Evolutionary conservation across 2,329 filamentous ascomycete genomes (phyloP).

Genomic region (Penicillium sp.): DNA sequence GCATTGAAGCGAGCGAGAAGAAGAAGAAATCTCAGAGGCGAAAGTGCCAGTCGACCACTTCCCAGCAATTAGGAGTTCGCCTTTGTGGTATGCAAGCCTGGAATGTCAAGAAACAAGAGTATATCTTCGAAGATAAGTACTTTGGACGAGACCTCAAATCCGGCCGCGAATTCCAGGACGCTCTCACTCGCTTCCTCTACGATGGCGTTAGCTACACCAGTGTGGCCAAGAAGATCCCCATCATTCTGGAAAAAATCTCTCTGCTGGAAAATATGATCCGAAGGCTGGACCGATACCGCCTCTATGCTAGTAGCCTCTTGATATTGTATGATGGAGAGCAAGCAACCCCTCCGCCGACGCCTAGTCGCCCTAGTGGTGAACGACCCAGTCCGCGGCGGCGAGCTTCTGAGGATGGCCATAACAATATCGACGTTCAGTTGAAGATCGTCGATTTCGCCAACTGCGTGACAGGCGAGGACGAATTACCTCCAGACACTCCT

Average conservation of each 20-base stretch:
- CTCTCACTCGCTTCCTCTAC: slow-evolving; percentile 84
- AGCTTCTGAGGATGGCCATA: slow-evolving; percentile 37
- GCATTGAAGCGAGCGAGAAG: slow-evolving; percentile 84
- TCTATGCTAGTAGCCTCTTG: slow-evolving; percentile 91
- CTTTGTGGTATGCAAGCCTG: slow-evolving; percentile 96
- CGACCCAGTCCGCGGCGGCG: slow-evolving; percentile 36
- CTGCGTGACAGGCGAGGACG: slow-evolving; percentile 84
- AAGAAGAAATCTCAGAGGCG: slow-evolving; percentile 90
- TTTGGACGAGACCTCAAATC: slow-evolving; percentile 86
- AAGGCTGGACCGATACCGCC: slow-evolving; percentile 77
- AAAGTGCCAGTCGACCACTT: slow-evolving; percentile 91
- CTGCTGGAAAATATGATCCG: slow-evolving; percentile 80
- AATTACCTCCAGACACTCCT: slow-evolving; percentile 53
- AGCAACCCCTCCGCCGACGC: slow-evolving; percentile 21
- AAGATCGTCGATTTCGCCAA: slow-evolving; percentile 99
- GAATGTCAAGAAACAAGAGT: slow-evolving; percentile 78
- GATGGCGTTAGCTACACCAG: slow-evolving; percentile 80
- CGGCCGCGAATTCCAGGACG: slow-evolving; percentile 83
- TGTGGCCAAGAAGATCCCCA: slow-evolving; percentile 81
- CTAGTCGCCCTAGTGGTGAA: slow-evolving; percentile 24
- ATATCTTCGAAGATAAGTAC: slow-evolving; percentile 98
- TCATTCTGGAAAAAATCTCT: slow-evolving; percentile 78
- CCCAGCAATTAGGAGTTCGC: slow-evolving; percentile 83
- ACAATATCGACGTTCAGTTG: slow-evolving; percentile 60
- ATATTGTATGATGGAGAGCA: slow-evolving; percentile 90